These are phyloP conservation scores for Leishmania turanica DNA, from an alignment of 208 protist species.

Conservation along the genomic window DNA sequence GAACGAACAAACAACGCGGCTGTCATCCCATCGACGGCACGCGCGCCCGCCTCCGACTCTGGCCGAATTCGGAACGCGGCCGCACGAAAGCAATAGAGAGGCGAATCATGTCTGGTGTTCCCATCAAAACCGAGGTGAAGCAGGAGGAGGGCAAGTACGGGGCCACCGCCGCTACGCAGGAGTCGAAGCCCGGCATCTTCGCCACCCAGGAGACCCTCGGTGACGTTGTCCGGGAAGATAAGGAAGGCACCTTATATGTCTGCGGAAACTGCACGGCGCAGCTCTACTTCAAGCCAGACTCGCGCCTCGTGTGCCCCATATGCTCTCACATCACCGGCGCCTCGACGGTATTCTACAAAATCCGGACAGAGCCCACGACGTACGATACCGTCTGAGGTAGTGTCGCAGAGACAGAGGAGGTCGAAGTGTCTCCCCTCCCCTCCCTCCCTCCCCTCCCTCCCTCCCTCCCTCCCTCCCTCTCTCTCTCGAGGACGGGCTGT, in stretches of 20 bases:
- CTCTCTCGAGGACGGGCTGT: neutral
- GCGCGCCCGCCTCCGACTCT: neutral
- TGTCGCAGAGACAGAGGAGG: neutral
- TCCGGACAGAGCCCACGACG: conserved; percentile 79
- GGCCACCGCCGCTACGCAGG: conserved; percentile 31
- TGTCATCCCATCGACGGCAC: too few relatives aligned
- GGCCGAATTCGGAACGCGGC: neutral
- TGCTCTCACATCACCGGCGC: conserved; percentile 83
- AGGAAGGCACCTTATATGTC: conserved; percentile 68
- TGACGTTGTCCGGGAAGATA: conserved; percentile 15
- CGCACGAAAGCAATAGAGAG: neutral
- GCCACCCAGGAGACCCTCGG: conserved; percentile 12
- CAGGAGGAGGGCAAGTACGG: conserved; percentile 23
- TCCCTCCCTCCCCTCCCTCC: too few relatives aligned
- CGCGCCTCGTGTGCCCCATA: conserved; percentile 70
- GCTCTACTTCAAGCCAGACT: conserved; percentile 54
- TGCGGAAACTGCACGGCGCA: conserved; percentile 84
- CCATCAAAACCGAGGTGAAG: conserved; percentile 36
- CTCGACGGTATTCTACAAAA: conserved; percentile 91
- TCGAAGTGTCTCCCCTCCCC: neutral
- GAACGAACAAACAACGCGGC: neutral
- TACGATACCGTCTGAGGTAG: conserved; percentile 85
- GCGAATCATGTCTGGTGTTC: conserved; percentile 5
- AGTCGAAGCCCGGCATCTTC: conserved; percentile 29
- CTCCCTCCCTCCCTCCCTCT: too few relatives aligned